phyloP scores from a whole-genome alignment of 306 rosid genomes.

The Quercus mongolica region DNA sequence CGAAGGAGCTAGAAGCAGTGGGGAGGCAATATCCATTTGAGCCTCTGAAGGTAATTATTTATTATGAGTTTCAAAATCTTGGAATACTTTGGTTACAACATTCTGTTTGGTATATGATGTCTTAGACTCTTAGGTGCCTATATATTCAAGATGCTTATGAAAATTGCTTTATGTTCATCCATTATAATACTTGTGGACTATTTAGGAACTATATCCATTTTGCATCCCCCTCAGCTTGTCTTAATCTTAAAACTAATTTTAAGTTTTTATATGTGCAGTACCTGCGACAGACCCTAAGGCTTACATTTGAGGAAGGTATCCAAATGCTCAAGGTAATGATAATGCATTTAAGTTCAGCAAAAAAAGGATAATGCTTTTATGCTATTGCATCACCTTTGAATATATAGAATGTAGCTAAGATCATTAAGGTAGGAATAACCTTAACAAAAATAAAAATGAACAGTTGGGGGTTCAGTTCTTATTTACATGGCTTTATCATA shows the following conservation, averaged over 20 bases:
- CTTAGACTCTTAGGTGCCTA: too few relatives aligned
- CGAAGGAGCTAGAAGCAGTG: too few relatives aligned
- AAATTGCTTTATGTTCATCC: background rate
- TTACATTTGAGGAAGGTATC: constrained; percentile 88
- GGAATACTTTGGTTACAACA: too few relatives aligned
- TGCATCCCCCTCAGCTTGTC: background rate
- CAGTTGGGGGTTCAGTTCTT: background rate
- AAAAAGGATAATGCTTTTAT: background rate
- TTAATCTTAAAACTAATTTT: constrained; percentile 27
- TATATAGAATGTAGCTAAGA: background rate
- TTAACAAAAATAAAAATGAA: background rate
- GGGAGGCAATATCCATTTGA: too few relatives aligned
- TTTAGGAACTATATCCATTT: background rate
- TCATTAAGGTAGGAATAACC: background rate
- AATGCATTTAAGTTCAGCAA: too few relatives aligned
- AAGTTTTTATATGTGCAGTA: constrained; percentile 51
- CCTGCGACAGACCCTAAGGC: constrained; percentile 65
- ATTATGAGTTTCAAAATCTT: too few relatives aligned
- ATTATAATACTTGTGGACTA: background rate
- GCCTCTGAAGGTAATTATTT: too few relatives aligned
- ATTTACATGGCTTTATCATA: background rate
- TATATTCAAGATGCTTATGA: background rate
- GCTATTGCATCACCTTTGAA: background rate
- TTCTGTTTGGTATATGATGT: too few relatives aligned
- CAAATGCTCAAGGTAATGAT: constrained; percentile 79